Base-by-base conservation (phyloP, 345 rosid genomes). In the Bruguiera gymnorhiza region DNA sequence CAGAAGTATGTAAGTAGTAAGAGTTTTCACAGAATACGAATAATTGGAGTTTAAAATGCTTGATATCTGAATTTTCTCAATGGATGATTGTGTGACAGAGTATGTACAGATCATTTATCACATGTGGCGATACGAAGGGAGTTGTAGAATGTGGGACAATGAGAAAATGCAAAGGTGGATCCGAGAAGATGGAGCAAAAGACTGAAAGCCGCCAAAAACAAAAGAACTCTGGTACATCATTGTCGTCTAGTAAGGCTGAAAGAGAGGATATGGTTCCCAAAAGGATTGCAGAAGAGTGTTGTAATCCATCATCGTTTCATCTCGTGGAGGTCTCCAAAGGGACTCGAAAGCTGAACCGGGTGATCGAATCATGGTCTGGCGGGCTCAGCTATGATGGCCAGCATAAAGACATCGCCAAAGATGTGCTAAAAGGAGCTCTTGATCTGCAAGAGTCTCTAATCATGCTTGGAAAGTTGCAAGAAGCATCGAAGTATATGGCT, bases 101-200 rank as follows among this genome's bases (percentile, higher is more conserved):
- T 73, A 95, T 95, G 99, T 95, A 88, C 71, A 88, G 89, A 85
- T 79, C 98, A 72, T 93, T 94, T 65, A 79, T 91, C 79, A 86
- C 85, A 36, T 94, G 98, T 70, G 88, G 86, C 78, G 98, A 91
- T 86, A 84, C 96, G 29, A 84, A 83, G 75, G 97, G 92, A 60
- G 93, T 89, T 43, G 92, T 87, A 6, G 97, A 94, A 63, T 85
- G 88, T 79, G 85, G 91, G 80, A 79, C 87, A 39, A 80, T 89
- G 56, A 88, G 86, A 83, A 88, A 72, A 83, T 84, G 84, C 81
- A 84, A 81, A 75, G 63, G 59, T 32, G 59, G 75, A 62, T 74
- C 75, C 59, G 76, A 50, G 36, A 88, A 74, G 66, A 79, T 74
- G 84, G 89, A 83, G 77, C 81, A 61, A 53, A 75, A 78, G 69